Evolutionary conservation across 805 yeast species (phyloP).

Genomic region (Lachancea kluyveri): DNA sequence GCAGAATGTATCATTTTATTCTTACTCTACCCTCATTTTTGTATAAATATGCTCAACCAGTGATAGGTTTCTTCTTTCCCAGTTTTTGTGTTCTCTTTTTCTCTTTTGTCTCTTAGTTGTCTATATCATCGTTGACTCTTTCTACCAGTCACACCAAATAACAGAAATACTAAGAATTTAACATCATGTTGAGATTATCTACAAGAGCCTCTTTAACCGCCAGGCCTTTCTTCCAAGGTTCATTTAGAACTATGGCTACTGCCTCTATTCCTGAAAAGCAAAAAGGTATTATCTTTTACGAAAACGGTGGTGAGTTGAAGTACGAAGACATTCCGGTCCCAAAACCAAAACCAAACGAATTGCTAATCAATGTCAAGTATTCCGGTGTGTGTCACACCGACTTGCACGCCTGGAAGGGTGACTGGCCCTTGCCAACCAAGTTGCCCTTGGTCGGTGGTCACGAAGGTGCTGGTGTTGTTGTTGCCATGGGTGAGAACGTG

Average conservation of each 20-base stretch:
- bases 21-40: too few relatives aligned
- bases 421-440: slow-evolving; percentile 54
- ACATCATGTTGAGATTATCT: slow-evolving; percentile 1
- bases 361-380: slow-evolving; percentile 51
- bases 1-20: too few relatives aligned
- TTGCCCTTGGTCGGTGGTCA: slow-evolving; percentile 62
- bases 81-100: too few relatives aligned
- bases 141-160: too few relatives aligned
- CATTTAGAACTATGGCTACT: background rate
- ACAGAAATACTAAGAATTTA: too few relatives aligned
- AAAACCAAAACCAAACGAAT: slow-evolving; percentile 49
- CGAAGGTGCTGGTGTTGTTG: slow-evolving; percentile 64
- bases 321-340: slow-evolving; percentile 54
- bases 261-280: slow-evolving; percentile 40
- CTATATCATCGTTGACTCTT: too few relatives aligned
- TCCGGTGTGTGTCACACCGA: slow-evolving; percentile 66
- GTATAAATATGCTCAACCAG: too few relatives aligned
- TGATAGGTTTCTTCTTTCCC: too few relatives aligned
- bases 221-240: background rate
- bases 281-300: slow-evolving; percentile 47
- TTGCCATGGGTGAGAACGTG: slow-evolving; percentile 51
- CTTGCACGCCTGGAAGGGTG: slow-evolving; percentile 64
- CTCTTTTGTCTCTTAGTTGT: too few relatives aligned
- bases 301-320: slow-evolving; percentile 41
- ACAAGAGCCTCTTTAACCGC: background rate